phyloP scores from a whole-genome alignment of 257 asterid species.

The Craterostigma plantagineum region DNA sequence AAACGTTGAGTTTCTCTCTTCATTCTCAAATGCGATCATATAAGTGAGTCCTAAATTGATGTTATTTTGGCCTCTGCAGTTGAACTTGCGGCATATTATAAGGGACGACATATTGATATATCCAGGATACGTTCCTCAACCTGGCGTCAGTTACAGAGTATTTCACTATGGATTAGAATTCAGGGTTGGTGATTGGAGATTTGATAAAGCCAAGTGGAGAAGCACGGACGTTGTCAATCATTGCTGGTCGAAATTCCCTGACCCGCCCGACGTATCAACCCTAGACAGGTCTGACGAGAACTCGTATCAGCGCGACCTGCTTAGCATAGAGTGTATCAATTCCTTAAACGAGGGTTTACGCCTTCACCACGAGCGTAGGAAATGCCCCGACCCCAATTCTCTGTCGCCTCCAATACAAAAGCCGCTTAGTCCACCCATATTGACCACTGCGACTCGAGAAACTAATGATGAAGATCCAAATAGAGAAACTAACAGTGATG shows the following conservation, averaged over 20 bases:
- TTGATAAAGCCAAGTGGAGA: slow-evolving; percentile 89
- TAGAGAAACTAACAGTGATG: too few species aligned
- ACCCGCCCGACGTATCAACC: slow-evolving; percentile 55
- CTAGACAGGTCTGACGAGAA: slow-evolving; percentile 40
- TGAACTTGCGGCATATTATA: slow-evolving; percentile 58
- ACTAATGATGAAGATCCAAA: too few species aligned
- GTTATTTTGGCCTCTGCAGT: slow-evolving; percentile 24
- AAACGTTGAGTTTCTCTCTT: too few species aligned
- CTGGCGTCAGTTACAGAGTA: slow-evolving; percentile 60
- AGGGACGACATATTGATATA: slow-evolving; percentile 63
- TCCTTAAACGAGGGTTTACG: slow-evolving; percentile 58
- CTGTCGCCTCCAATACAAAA: slow-evolving; percentile 9
- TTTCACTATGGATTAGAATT: slow-evolving; percentile 86
- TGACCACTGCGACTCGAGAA: too few species aligned
- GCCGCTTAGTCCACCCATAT: slow-evolving; percentile 13
- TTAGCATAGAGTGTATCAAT: slow-evolving; percentile 67
- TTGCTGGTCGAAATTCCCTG: slow-evolving; percentile 77
- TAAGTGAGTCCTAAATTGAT: not conserved
- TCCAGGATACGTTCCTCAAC: slow-evolving; percentile 71
- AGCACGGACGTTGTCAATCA: slow-evolving; percentile 42
- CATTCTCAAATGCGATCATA: too few species aligned
- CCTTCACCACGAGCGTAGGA: slow-evolving; percentile 32
- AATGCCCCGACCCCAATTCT: slow-evolving; percentile 33
- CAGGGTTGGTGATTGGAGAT: slow-evolving; percentile 73
- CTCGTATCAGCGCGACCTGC: slow-evolving; percentile 51